Evolutionary conservation across 2,329 filamentous ascomycete species (phyloP).

Genomic region (Penicillium italicum): DNA sequence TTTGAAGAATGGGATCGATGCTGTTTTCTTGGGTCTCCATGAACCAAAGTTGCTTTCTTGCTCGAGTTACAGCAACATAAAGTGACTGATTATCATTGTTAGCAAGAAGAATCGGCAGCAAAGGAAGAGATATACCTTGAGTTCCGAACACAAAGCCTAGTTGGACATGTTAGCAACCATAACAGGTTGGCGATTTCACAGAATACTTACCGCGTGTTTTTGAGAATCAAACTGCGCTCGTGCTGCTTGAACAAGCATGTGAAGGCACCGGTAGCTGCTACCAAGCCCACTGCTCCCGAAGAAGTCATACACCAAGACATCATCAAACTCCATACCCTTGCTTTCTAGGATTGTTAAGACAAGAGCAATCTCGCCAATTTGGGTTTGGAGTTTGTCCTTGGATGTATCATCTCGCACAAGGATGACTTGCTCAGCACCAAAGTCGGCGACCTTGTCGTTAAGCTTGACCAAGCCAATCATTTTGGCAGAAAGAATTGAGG

Average conservation of each 20-base stretch:
- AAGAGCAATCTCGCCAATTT: constrained; percentile 28
- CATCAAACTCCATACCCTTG: constrained; percentile 39
- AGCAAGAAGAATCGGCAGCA: neutral
- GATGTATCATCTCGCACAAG: constrained; percentile 31
- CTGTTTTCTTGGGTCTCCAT: constrained; percentile 20
- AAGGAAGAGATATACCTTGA: constrained; percentile 6
- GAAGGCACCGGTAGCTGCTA: constrained; percentile 20
- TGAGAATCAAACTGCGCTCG: constrained; percentile 16
- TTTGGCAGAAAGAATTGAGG: constrained; percentile 20
- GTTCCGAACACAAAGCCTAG: constrained; percentile 15
- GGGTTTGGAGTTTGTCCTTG: constrained; percentile 21
- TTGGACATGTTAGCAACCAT: neutral
- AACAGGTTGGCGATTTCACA: neutral
- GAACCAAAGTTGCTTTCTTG: constrained; percentile 23
- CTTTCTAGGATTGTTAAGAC: constrained; percentile 34
- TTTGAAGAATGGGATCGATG: constrained; percentile 11
- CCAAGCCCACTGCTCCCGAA: constrained; percentile 23
- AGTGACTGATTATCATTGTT: constrained; percentile 20
- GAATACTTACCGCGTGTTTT: constrained; percentile 16
- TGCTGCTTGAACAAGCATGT: constrained; percentile 6
- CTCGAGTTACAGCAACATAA: constrained; percentile 32
- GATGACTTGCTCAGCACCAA: constrained; percentile 36
- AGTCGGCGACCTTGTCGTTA: constrained; percentile 22
- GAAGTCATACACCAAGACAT: constrained; percentile 34
- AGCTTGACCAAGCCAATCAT: constrained; percentile 22